These are phyloP conservation scores for Spiraea crenata DNA, from an alignment of 331 rosid genomes.

Conservation along the genomic window DNA sequence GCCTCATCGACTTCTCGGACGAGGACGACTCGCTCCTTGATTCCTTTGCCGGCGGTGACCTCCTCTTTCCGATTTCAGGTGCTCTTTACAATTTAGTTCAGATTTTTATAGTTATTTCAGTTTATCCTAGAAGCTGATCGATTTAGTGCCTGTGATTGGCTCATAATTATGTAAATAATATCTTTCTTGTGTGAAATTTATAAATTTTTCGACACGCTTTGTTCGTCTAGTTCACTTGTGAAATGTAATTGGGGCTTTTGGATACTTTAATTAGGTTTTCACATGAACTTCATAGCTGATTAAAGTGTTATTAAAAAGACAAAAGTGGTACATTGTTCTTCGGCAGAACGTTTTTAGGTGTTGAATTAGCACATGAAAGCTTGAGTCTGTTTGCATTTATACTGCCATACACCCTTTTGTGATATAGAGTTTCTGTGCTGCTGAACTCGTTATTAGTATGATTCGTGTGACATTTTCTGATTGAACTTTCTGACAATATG, in stretches of 20 bases:
- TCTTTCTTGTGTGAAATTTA: neutral
- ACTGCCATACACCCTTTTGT: neutral
- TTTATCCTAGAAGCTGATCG: neutral
- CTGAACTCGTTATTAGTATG: neutral
- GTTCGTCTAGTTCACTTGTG: neutral
- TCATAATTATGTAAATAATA: neutral
- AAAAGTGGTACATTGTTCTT: conserved; percentile 4
- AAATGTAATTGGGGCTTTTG: neutral
- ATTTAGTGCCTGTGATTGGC: neutral
- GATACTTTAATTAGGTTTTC: neutral
- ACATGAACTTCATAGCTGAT: neutral
- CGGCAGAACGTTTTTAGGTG: neutral
- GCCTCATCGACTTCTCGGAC: conserved; percentile 78
- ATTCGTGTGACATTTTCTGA: neutral
- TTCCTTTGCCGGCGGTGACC: conserved; percentile 29
- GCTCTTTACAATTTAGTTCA: neutral
- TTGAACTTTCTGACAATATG: neutral
- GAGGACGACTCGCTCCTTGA: conserved; percentile 90
- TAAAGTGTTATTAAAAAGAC: neutral
- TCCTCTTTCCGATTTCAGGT: conserved; percentile 49
- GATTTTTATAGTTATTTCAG: neutral
- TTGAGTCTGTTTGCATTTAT: neutral
- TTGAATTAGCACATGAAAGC: conserved; percentile 1
- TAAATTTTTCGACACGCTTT: neutral
- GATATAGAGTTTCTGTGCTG: neutral